phyloP scores from a whole-genome alignment of 257 asterid species.

The Solanum sejunctum region DNA sequence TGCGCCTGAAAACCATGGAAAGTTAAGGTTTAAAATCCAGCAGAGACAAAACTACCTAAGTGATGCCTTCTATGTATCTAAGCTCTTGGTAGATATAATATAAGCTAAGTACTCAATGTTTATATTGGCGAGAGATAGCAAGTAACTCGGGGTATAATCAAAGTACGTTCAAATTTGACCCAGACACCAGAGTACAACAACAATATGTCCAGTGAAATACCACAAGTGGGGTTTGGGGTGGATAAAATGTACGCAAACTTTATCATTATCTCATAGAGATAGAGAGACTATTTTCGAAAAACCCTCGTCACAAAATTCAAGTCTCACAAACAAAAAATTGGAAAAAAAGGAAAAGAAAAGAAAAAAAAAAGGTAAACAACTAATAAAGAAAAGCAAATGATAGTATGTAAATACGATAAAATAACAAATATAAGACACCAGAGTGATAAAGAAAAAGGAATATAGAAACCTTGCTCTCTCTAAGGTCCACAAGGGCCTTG shows the following conservation, averaged over 20 bases:
- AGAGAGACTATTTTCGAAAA: no score
- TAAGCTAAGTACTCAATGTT: background rate
- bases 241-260: no score
- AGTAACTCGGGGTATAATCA: no score
- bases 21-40: background rate
- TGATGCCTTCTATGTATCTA: background rate
- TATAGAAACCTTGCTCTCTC: constrained; percentile 76
- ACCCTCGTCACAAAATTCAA: no score
- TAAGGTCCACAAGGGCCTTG: constrained; percentile 93
- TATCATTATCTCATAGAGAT: no score
- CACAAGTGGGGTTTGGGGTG: no score
- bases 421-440: background rate
- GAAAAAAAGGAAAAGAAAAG: no score
- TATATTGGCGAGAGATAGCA: background rate
- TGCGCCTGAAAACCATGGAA: background rate
- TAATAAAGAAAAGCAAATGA: no score
- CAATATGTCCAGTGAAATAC: no score
- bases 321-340: no score
- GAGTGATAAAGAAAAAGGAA: background rate
- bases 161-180: background rate
- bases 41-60: background rate
- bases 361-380: no score
- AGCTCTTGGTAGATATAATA: background rate
- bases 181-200: background rate
- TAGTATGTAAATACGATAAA: no score